A percentile compares a stretch with the other conserved stretches of the same genome.
Evolutionary conservation across 768 basidiomycete species (phyloP).

Genomic region (Leccinum rimulosum): DNA sequence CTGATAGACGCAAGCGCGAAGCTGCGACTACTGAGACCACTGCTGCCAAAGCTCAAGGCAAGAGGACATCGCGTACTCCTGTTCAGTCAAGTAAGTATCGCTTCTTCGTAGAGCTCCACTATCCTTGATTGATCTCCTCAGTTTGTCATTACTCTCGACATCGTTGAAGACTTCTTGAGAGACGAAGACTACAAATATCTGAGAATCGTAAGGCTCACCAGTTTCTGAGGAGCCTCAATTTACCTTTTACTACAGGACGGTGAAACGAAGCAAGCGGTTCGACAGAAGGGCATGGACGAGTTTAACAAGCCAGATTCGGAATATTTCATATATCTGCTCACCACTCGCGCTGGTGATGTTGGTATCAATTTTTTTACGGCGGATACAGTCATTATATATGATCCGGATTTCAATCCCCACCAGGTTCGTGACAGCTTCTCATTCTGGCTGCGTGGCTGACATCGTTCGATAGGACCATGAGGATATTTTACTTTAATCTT

Average conservation of each 20-base stretch:
- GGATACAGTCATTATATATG: slow-evolving; percentile 90
- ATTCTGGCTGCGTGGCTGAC: slow-evolving; percentile 11
- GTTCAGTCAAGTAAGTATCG: slow-evolving; percentile 76
- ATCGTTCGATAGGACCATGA: slow-evolving; percentile 52
- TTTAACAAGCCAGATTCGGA: slow-evolving; percentile 90
- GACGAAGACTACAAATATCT: slow-evolving; percentile 82
- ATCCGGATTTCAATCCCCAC: slow-evolving; percentile 99
- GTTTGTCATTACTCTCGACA: slow-evolving; percentile 86
- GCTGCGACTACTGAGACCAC: slow-evolving; percentile 67
- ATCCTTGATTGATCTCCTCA: slow-evolving; percentile 29
- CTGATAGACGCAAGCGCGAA: slow-evolving; percentile 86
- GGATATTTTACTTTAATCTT: not conserved
- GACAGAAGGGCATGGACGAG: slow-evolving; percentile 93
- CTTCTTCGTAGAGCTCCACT: not conserved
- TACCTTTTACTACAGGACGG: slow-evolving; percentile 63
- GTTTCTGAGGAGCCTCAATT: slow-evolving; percentile 5
- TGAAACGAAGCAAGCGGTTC: slow-evolving; percentile 74
- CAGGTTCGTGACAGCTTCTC: slow-evolving; percentile 48
- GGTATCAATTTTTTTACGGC: slow-evolving; percentile 91
- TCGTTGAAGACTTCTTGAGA: slow-evolving; percentile 83
- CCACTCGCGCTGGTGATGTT: slow-evolving; percentile 91
- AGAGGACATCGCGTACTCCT: slow-evolving; percentile 86
- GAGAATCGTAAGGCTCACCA: slow-evolving; percentile 56
- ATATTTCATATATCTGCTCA: slow-evolving; percentile 86
- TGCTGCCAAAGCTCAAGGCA: slow-evolving; percentile 81